These are phyloP conservation scores for Ophiostoma piceae DNA, from an alignment of 2,329 filamentous ascomycete genomes.

Conservation along the genomic window DNA sequence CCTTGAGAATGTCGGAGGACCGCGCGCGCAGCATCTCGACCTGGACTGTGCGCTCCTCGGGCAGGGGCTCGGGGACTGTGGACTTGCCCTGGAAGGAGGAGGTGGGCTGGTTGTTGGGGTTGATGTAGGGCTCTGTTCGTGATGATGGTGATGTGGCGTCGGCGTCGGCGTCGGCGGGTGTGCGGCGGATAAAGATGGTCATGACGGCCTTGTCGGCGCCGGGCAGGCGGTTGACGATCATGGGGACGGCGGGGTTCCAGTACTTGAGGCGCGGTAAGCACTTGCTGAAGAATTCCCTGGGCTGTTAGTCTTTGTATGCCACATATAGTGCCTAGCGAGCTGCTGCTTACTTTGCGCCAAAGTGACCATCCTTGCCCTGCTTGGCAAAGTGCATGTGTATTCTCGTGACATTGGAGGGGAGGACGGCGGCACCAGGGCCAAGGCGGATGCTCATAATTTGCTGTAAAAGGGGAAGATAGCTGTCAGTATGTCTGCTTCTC, in stretches of 20 bases:
- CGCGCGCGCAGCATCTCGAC: conserved; percentile 61
- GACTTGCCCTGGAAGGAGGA: conserved; percentile 47
- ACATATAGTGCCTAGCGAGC: neutral
- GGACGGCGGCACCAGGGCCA: conserved; percentile 75
- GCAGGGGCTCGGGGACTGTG: conserved; percentile 45
- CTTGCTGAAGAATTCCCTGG: conserved; percentile 81
- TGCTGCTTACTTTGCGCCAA: conserved; percentile 59
- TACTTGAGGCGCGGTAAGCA: conserved; percentile 85
- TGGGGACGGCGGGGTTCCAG: conserved; percentile 80
- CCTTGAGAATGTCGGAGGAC: conserved; percentile 57
- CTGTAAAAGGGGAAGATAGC: conserved; percentile 26
- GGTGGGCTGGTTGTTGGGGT: conserved; percentile 37
- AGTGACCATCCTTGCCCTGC: conserved; percentile 60
- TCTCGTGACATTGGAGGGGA: conserved; percentile 69
- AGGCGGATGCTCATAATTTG: conserved; percentile 70
- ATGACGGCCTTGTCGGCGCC: conserved; percentile 56
- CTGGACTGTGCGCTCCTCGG: conserved; percentile 47
- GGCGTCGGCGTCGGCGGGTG: conserved; percentile 14
- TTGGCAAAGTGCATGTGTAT: conserved; percentile 69
- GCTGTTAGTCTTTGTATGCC: neutral
- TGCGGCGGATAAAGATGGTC: conserved; percentile 57
- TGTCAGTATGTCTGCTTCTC: neutral
- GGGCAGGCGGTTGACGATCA: conserved; percentile 68
- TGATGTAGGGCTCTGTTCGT: conserved; percentile 20
- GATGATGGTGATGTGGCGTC: neutral